These are phyloP conservation scores for Diaporthe capsici DNA, from an alignment of 2,329 filamentous ascomycete species.

Conservation along the genomic window DNA sequence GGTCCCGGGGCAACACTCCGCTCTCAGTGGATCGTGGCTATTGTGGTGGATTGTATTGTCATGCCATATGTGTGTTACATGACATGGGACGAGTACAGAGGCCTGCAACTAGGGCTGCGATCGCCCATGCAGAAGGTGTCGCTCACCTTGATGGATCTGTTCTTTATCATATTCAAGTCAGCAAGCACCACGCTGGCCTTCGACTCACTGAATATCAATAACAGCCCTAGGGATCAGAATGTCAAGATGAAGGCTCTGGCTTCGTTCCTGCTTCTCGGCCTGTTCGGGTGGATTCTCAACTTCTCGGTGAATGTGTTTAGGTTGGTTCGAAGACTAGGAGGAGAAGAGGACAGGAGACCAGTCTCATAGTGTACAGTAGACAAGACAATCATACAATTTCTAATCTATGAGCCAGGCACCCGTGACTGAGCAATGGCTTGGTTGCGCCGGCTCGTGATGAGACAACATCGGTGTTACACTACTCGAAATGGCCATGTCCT, in stretches of 20 bases:
- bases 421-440: background rate
- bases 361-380: slow-evolving; percentile 45
- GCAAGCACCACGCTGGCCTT: slow-evolving; percentile 93
- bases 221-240: slow-evolving; percentile 43
- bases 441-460: background rate
- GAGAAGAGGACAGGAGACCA: slow-evolving; percentile 53
- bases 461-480: background rate
- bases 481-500: background rate
- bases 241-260: slow-evolving; percentile 71
- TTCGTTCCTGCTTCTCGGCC: slow-evolving; percentile 82
- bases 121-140: slow-evolving; percentile 87
- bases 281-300: slow-evolving; percentile 91
- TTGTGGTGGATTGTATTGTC: slow-evolving; percentile 89
- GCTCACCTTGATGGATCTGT: slow-evolving; percentile 90
- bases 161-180: slow-evolving; percentile 98
- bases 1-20: slow-evolving; percentile 51
- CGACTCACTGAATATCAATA: slow-evolving; percentile 79
- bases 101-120: slow-evolving; percentile 90
- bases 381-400: background rate
- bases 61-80: slow-evolving; percentile 94
- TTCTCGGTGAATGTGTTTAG: slow-evolving; percentile 89
- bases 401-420: background rate
- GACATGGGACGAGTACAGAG: slow-evolving; percentile 96
- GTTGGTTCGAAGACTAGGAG: slow-evolving; percentile 72
- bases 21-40: slow-evolving; percentile 87